Evolutionary conservation across 306 rosid genomes (phyloP), one percentile per base, ranked within the genome.

Genomic region (cucumber (Cucumis sativus)): DNA sequence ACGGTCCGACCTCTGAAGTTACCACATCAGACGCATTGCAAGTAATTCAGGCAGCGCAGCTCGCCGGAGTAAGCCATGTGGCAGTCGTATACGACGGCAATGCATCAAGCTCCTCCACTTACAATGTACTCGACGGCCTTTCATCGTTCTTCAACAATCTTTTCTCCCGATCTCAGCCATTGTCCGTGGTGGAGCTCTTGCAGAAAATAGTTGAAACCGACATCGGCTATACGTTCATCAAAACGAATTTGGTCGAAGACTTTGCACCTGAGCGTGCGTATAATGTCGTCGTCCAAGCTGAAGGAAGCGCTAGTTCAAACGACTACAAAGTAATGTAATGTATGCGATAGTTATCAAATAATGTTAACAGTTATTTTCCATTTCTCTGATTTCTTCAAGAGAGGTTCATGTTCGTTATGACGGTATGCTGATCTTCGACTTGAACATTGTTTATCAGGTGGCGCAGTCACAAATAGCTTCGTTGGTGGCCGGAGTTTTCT

Each of bases 281-380:
- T 62, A 92, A 89, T 64, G 87, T 95, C n/a, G 91, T 92, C n/a
- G 88, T 95, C 35, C 81, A 83, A 15, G 90, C 90, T 80, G 97
- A 95, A 86, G 89, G 88, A 88, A 83, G 83, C 80, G 37, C 83
- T 9, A 74, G 88, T 79, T 85, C 84, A 33, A 87, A 81, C 97
- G 99, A 95, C 97, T 92, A 87, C 93, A 95, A 95, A 95, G 99
- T 95, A 95, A 95, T 95, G 98, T 89, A 95, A 95, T 94, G 98
- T 91, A 91, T 93, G 97, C 93, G 75, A 83, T 88, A 87, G 63
- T 71, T 84, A 64, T 87, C 88, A 75, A 37, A 43, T 69, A 68
- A 21, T 69, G 75, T 41, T 7, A 25, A 20, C 20, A 45, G 16
- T n/a, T 69, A 33, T 23, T 69, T 69, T 41, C 41, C 37, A 10